A percentile compares a stretch with the other conserved stretches of the same genome.
Evolutionary conservation across 306 rosid genomes (phyloP).

Genomic region (Begonia fuchsioides): DNA sequence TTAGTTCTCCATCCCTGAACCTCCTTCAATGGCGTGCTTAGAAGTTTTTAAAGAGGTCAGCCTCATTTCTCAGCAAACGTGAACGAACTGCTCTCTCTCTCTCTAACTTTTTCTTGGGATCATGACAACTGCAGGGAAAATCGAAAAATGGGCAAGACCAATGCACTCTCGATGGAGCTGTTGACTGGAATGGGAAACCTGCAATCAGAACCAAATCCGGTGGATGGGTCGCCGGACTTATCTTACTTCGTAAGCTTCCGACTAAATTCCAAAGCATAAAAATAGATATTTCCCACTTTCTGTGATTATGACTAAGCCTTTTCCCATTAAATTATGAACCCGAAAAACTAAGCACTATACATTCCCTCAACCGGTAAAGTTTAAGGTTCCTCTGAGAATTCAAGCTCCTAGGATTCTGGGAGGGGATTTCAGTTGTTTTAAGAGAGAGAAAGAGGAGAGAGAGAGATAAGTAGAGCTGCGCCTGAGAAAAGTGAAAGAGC

Average conservation of each 20-base stretch:
- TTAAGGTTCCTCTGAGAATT: no score
- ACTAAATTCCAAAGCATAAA: background rate
- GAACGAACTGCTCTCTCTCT: background rate
- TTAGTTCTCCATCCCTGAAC: constrained; percentile 2
- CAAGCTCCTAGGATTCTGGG: no score
- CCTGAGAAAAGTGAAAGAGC: constrained; percentile 10
- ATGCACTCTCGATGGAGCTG: constrained; percentile 71
- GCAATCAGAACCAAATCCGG: constrained; percentile 82
- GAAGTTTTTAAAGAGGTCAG: constrained; percentile 36
- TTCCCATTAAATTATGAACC: no score
- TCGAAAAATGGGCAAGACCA: constrained; percentile 41
- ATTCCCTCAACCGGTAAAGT: background rate
- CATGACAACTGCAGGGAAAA: constrained; percentile 18
- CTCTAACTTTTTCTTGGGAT: background rate
- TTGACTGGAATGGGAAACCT: constrained; percentile 66
- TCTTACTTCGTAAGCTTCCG: constrained; percentile 64
- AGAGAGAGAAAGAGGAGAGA: constrained; percentile 1
- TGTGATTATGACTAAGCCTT: background rate
- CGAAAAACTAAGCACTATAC: background rate
- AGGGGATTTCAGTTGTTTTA: background rate
- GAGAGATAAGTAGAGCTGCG: constrained; percentile 5
- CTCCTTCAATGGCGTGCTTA: constrained; percentile 42
- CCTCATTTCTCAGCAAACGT: background rate
- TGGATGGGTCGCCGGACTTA: constrained; percentile 76
- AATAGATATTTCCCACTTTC: background rate